phyloP scores from a whole-genome alignment of 352 stramenopile species.

The Globisporangium megalacanthum region DNA sequence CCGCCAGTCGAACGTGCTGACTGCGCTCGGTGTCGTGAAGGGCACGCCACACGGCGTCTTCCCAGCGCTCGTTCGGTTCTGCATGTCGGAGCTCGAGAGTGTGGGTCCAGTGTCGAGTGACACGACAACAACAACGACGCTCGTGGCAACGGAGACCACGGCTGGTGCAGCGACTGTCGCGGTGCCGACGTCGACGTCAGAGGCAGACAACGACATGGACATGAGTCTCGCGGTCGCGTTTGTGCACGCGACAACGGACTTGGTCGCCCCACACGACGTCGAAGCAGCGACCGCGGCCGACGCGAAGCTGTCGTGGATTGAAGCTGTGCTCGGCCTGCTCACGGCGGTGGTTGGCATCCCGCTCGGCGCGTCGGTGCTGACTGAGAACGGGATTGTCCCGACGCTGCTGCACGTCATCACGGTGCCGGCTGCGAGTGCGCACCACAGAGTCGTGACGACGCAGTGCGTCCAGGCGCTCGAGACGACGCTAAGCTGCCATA shows the following conservation, averaged over 20 bases:
- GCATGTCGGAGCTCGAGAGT: constrained; percentile 60
- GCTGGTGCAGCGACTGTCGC: too few relatives aligned
- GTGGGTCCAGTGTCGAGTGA: constrained; percentile 10
- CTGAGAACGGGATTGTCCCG: constrained; percentile 80
- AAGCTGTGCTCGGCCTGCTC: constrained; percentile 69
- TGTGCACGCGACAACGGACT: constrained; percentile 80
- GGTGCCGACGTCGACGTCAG: not conserved
- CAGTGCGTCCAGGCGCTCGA: constrained; percentile 80
- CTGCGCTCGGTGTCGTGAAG: constrained; percentile 71
- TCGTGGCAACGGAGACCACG: too few relatives aligned
- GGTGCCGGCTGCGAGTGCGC: constrained; percentile 40
- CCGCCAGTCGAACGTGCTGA: constrained; percentile 75
- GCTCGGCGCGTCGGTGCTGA: constrained; percentile 66
- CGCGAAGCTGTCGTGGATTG: constrained; percentile 68
- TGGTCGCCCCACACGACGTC: constrained; percentile 57
- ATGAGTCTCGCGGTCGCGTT: constrained; percentile 86
- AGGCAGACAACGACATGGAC: constrained; percentile 59
- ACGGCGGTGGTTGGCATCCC: constrained; percentile 73
- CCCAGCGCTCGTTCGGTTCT: constrained; percentile 75
- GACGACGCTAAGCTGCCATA: constrained; percentile 74
- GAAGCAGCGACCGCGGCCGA: constrained; percentile 50
- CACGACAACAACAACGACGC: not conserved
- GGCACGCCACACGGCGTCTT: constrained; percentile 76
- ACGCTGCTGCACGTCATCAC: constrained; percentile 74
- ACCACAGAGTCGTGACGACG: constrained; percentile 70